Base-by-base conservation (phyloP, 2,329 filamentous ascomycete species). In the Sphaerulina vaccinii region DNA sequence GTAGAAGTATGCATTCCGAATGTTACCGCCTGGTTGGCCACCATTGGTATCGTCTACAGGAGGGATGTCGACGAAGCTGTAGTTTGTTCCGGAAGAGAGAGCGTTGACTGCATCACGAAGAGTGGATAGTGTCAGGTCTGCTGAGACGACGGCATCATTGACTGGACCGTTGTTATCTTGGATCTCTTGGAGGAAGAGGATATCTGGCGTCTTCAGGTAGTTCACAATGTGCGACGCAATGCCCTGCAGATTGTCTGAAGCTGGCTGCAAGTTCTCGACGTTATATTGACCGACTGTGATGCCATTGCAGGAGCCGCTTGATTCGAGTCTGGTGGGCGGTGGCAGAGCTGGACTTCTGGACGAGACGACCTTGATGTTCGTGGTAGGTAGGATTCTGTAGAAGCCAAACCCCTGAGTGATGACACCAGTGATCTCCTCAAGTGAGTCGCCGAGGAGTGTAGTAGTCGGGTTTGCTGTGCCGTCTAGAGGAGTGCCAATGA, bases 1-100 rank as follows among this genome's bases (percentile, higher is more conserved):
- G 77, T 87, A 89, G 9, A 89, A 74, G 70, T 87, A 89, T 0
- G 84, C 85, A 40, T 75, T 74, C 38, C 85, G 85, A 68, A 89
- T 88, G 72, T 89, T 88, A 32, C 84, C 85, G 11, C 86, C 85
- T 1, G 83, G 81, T 55, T 80, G 71, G 27, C 86, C 86, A 52
- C 86, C 86, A 58, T 88, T 84, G 55, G 77, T 61, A 67, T 79
- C 75, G 65, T 87, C 72, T 27, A 77, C 69, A 1, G 85, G 85
- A 37, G 73, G 74, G 49, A 88, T 77, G 56, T 83, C 78, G 22
- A 77, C 72, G 62, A 79, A 88, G 35, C 73, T 70, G 70, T 89
- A 89, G 36, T 67, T 61, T 8, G 75, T 68, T 1, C 79, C 73
- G 19, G 77, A 78, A 8, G 75, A 70, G 2, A 66, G 61, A 38